Percentiles rank a stretch among this genome's conserved stretches.
Evolutionary conservation across 768 basidiomycete species (phyloP).

Genomic region (Russula virescens): DNA sequence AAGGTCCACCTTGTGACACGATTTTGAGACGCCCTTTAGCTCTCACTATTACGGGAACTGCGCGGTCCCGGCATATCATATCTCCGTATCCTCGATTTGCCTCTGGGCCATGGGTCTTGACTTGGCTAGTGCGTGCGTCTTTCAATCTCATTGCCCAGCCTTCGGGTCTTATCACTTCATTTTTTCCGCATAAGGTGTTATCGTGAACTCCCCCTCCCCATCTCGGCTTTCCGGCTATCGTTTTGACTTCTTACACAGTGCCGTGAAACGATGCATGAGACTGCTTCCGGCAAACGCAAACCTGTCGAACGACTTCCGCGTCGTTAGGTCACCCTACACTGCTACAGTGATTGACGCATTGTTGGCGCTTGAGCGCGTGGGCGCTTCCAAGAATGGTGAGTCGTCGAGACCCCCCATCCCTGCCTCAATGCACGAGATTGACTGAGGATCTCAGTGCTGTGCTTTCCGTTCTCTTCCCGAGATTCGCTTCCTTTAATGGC

Average conservation of each 20-base stretch:
- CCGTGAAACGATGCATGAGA: not conserved
- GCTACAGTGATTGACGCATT: not conserved
- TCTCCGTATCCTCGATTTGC: not conserved
- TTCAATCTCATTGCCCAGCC: not conserved
- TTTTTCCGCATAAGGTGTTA: not conserved
- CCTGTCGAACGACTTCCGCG: not conserved
- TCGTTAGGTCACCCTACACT: not conserved
- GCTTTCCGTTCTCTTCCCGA: conserved; percentile 9
- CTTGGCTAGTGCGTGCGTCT: not conserved
- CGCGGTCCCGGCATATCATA: not conserved
- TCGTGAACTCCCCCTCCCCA: not conserved
- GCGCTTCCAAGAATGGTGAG: not conserved
- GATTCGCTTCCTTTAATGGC: not conserved
- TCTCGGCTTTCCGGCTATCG: not conserved
- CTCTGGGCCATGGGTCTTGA: not conserved
- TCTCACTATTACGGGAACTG: conserved; percentile 1
- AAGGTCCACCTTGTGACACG: no score
- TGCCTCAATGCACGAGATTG: not conserved
- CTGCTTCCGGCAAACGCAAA: not conserved
- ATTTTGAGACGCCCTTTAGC: not conserved
- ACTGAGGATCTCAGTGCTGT: not conserved
- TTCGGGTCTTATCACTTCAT: not conserved
- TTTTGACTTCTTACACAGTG: not conserved
- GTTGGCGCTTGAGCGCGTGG: no score
- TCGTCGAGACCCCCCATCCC: not conserved